A percentile compares a stretch with the other conserved stretches of the same genome.
Conservation (phyloP, 139 green algal species). For the Chlorokybus atmophyticus region DNA sequence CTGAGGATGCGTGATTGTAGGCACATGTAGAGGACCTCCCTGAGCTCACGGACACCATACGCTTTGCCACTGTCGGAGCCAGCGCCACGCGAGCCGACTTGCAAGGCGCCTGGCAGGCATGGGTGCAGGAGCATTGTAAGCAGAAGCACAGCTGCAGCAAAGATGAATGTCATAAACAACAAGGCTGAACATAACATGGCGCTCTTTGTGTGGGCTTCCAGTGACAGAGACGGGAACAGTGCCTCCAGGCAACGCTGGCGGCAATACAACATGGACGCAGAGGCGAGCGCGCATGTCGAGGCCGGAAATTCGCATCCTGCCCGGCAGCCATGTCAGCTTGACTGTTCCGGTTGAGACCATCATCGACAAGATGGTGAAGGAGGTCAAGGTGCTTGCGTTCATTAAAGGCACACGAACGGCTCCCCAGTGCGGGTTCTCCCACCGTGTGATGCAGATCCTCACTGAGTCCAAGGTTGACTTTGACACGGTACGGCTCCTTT, state of each 20-base stretch:
- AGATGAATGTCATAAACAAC: too few relatives aligned
- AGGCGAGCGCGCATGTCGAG: conserved; percentile 1
- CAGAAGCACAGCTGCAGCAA: neutral
- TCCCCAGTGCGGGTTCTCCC: conserved; percentile 32
- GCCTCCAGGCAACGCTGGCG: conserved; percentile 19
- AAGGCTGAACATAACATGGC: too few relatives aligned
- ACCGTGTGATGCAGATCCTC: conserved; percentile 27
- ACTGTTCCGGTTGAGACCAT: conserved; percentile 15
- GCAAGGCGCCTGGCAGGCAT: conserved; percentile 19
- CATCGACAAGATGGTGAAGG: conserved; percentile 28
- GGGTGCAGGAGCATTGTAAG: conserved; percentile 21
- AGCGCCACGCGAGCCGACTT: conserved; percentile 3
- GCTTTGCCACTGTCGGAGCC: neutral
- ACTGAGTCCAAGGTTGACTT: conserved; percentile 26
- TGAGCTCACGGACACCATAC: conserved; percentile 3
- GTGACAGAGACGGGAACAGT: conserved; percentile 11
- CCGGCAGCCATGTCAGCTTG: conserved; percentile 15
- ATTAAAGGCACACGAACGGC: conserved; percentile 30
- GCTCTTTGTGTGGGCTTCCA: neutral
- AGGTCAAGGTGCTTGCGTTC: conserved; percentile 23
- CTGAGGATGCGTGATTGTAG: too few relatives aligned
- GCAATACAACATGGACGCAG: conserved; percentile 21
- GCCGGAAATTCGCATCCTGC: conserved; percentile 21
- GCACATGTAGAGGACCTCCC: conserved; percentile 17
- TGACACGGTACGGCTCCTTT: too few relatives aligned